Conservation (phyloP, 1,139 yeast genomes). For the Yamadazyma blattariae region DNA sequence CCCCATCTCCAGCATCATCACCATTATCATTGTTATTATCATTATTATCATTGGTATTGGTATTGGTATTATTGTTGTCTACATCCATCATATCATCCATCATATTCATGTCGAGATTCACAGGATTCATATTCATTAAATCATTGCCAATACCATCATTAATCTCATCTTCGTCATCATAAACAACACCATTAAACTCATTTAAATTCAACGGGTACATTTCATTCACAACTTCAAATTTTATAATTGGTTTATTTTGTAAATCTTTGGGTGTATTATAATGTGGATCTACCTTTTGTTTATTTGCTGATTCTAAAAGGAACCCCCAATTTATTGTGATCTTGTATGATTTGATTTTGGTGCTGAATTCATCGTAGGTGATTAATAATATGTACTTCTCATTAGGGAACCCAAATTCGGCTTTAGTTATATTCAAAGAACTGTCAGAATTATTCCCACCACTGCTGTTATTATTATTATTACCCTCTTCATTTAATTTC, state of each 20-base stretch:
- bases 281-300: conserved; percentile 49
- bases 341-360: conserved; percentile 44
- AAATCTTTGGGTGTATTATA: conserved; percentile 48
- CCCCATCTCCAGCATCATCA: no score
- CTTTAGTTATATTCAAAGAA: conserved; percentile 40
- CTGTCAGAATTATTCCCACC: no score
- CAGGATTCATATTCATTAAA: no score
- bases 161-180: conserved; percentile 21
- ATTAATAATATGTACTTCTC: conserved; percentile 43
- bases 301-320: conserved; percentile 44
- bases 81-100: no score
- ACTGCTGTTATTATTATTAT: no score
- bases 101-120: no score
- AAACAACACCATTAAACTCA: conserved; percentile 15
- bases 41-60: not conserved
- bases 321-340: conserved; percentile 63
- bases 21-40: not conserved
- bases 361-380: conserved; percentile 41
- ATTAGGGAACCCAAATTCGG: conserved; percentile 58
- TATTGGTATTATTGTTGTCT: conserved; percentile 11
- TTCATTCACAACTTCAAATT: conserved; percentile 23
- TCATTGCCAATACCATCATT: no score
- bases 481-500: conserved; percentile 15
- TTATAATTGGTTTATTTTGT: conserved; percentile 26
- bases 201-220: conserved; percentile 24